Base-by-base conservation (phyloP, 2,329 filamentous ascomycete genomes). In the Trichoderma sp. region DNA sequence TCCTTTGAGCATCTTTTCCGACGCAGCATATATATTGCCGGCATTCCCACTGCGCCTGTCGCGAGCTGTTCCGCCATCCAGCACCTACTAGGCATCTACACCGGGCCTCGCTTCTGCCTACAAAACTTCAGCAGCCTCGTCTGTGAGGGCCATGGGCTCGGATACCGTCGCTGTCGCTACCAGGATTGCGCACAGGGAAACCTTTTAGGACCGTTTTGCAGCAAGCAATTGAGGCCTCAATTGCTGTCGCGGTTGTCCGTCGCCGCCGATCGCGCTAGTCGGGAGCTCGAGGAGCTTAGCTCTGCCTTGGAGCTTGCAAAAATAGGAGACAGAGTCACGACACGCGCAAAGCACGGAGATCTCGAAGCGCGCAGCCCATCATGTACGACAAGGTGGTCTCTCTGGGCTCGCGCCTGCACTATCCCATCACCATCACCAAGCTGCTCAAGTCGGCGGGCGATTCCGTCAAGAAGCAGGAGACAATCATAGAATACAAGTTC, bases 361-460 rank as follows among this genome's bases (percentile, higher is more conserved):
- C 35, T 71, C 38, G 41, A 73, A 35, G 35, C 35, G 68, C 29
- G 66, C 24, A 56, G 33, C 33, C 35, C 27, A 81, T 27, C 65
- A 85, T 85, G 84, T 82, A 81, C 81, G 83, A 85, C 80, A 85
- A 85, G 77, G 76, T 82, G 68, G 83, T 92, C 75, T 86, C 84
- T 74, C 82, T 92, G 75, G 90, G 90, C 81, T 85, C 88, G 80
- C 88, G 90, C 85, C 91, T 98, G 79, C 93, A 93, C 85, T 99
- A 98, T 85, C 97, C 97, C 80, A 95, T 98, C 85, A 97, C 93
- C 79, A 93, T 99, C 85, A 95, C 92, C 80, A 93, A 94, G 84
- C 89, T 98, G 77, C 90, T 96, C 79, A 95, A 95, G 84, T 86
- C 88, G 78, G 90, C 91, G 24, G 93, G 94, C 84, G 94, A 98